Conservation (phyloP, 2,329 filamentous ascomycete species). For the Cucurbitaria berberidis region DNA sequence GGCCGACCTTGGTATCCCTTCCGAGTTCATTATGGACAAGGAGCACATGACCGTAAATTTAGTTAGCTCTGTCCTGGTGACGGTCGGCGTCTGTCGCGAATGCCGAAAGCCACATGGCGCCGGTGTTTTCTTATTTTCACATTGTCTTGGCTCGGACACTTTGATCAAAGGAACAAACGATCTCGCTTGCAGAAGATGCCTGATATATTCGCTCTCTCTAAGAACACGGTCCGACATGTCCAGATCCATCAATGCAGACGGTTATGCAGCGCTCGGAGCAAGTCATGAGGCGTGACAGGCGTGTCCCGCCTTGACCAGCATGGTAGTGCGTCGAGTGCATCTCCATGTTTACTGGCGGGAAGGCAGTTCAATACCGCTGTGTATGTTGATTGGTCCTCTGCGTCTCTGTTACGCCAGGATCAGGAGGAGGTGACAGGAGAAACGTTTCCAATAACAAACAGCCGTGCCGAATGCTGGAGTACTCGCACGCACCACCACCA, state of each 20-base stretch:
- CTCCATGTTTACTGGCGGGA: constrained; percentile 13
- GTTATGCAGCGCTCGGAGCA: constrained; percentile 20
- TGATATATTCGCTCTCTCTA: neutral
- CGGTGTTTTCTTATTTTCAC: constrained; percentile 11
- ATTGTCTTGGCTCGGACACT: constrained; percentile 1
- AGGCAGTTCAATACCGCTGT: constrained; percentile 18
- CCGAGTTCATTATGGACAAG: constrained; percentile 20
- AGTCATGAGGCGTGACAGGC: constrained; percentile 14
- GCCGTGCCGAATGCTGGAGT: constrained; percentile 13
- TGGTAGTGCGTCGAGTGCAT: constrained; percentile 18
- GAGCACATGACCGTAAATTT: constrained; percentile 24
- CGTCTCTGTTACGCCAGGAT: constrained; percentile 21
- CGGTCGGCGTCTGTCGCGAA: constrained; percentile 5
- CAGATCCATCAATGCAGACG: constrained; percentile 5
- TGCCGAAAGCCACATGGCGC: constrained; percentile 19
- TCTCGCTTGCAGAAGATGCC: neutral
- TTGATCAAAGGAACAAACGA: neutral
- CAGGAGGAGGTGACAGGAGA: constrained; percentile 17
- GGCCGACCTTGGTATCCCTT: constrained; percentile 15
- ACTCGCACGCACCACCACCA: constrained; percentile 24
- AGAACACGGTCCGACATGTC: constrained; percentile 1
- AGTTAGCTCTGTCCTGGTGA: constrained; percentile 20
- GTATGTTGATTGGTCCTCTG: constrained; percentile 29
- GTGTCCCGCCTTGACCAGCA: constrained; percentile 20
- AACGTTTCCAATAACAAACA: constrained; percentile 23